Conservation (phyloP, 2,329 filamentous ascomycete species). For the Plectosphaerella cucumerina region DNA sequence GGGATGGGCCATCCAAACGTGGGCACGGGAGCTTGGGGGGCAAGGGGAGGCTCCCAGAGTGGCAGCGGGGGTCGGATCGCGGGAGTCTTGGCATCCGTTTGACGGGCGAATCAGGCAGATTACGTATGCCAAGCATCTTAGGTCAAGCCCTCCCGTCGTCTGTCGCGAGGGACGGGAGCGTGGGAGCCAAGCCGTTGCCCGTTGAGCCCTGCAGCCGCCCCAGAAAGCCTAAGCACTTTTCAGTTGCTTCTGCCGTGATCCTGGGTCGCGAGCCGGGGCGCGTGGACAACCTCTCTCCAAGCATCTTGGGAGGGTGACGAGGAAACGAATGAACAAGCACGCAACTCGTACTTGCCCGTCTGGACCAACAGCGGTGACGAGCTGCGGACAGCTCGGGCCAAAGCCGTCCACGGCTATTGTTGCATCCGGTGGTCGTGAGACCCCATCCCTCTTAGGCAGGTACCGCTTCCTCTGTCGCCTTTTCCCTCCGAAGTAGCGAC, state of each 20-base stretch:
- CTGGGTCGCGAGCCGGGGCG: background rate
- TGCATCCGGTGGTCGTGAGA: background rate
- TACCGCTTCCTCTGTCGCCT: too few relatives aligned
- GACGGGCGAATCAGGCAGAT: background rate
- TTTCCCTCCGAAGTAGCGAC: too few relatives aligned
- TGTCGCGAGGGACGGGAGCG: background rate
- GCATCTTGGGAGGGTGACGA: too few relatives aligned
- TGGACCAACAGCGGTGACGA: too few relatives aligned
- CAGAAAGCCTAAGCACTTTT: background rate
- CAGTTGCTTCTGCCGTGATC: background rate
- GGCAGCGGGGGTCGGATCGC: conserved; percentile 3
- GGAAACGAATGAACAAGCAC: too few relatives aligned
- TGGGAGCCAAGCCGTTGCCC: background rate
- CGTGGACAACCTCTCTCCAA: too few relatives aligned
- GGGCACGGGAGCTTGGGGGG: background rate
- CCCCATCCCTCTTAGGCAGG: background rate
- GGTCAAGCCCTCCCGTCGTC: background rate
- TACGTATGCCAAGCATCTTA: conserved; percentile 2
- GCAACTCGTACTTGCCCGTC: too few relatives aligned
- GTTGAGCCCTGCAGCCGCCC: background rate
- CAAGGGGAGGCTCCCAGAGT: background rate
- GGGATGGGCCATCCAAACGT: background rate
- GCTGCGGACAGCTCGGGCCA: background rate
- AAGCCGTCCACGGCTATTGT: background rate
- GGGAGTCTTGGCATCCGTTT: conserved; percentile 2